Conservation (phyloP, 2,329 filamentous ascomycete genomes). For the Pezicula neosporulosa region DNA sequence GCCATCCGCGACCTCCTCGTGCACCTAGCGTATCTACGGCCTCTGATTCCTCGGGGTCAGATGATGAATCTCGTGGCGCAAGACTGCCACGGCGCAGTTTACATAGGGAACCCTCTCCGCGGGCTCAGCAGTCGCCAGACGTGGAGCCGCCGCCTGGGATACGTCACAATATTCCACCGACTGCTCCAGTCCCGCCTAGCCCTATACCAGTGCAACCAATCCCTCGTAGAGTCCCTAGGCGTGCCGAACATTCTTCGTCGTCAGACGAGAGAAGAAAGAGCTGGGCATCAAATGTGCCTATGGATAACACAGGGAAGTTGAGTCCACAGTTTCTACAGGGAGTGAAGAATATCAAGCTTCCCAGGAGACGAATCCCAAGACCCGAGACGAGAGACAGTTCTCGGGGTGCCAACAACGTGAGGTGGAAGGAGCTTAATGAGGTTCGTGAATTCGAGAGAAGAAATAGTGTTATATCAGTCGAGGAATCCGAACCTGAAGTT, state of each 20-base stretch:
- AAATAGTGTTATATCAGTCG: neutral
- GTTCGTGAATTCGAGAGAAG: slow-evolving; percentile 11
- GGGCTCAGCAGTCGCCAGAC: neutral
- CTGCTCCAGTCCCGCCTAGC: neutral
- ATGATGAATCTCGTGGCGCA: slow-evolving; percentile 16
- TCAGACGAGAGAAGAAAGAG: slow-evolving; percentile 19
- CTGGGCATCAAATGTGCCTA: slow-evolving; percentile 19
- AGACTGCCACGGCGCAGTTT: slow-evolving; percentile 13
- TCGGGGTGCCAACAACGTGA: slow-evolving; percentile 8
- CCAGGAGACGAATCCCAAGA: slow-evolving; percentile 3
- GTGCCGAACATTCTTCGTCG: neutral
- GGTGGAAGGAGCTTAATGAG: slow-evolving; percentile 17
- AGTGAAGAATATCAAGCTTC: slow-evolving; percentile 29
- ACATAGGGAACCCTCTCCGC: neutral
- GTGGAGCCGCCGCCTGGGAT: too few species aligned
- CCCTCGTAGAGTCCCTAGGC: slow-evolving; percentile 25
- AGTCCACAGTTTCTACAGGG: slow-evolving; percentile 24
- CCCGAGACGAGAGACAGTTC: slow-evolving; percentile 5
- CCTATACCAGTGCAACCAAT: slow-evolving; percentile 2
- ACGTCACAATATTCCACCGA: neutral
- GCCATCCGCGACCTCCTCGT: slow-evolving; percentile 43
- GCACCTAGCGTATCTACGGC: slow-evolving; percentile 19
- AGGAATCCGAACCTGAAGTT: slow-evolving; percentile 12
- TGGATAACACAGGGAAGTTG: slow-evolving; percentile 25
- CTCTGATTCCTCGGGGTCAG: slow-evolving; percentile 36